phyloP scores from a whole-genome alignment of 2,329 filamentous ascomycete species.

The Pseudogymnoascus sp. region DNA sequence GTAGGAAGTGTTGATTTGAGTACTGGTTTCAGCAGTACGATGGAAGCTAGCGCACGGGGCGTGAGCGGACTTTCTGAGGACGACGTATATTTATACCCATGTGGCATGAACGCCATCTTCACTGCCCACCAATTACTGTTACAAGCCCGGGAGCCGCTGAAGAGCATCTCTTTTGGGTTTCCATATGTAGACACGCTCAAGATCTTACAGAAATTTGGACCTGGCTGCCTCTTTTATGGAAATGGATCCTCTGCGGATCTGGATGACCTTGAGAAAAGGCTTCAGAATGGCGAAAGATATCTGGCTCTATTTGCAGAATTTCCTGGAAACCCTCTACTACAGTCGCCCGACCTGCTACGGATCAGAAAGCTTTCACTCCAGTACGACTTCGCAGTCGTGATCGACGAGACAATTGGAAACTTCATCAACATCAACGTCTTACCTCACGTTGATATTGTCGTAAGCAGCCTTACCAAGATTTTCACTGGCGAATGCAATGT shows the following conservation, averaged over 20 bases:
- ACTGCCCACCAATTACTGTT: conserved; percentile 72
- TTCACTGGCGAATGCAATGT: conserved; percentile 98
- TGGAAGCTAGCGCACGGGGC: conserved; percentile 42
- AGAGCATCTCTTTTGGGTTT: conserved; percentile 92
- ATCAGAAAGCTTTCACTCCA: conserved; percentile 71
- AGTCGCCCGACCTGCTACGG: conserved; percentile 73
- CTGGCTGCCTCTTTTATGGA: conserved; percentile 82
- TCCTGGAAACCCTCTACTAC: conserved; percentile 82
- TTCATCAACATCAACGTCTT: conserved; percentile 94
- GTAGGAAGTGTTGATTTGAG: conserved; percentile 61
- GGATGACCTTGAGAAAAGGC: conserved; percentile 68
- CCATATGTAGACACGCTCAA: conserved; percentile 96
- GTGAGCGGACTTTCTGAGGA: conserved; percentile 64
- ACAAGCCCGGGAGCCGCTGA: conserved; percentile 51
- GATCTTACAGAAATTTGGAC: conserved; percentile 87
- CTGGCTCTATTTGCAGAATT: conserved; percentile 90
- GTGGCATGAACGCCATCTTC: conserved; percentile 94
- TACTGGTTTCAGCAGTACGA: conserved; percentile 44
- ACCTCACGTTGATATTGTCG: conserved; percentile 80
- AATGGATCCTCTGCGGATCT: conserved; percentile 68
- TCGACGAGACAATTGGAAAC: conserved; percentile 95
- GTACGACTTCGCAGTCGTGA: conserved; percentile 81
- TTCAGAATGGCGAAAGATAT: conserved; percentile 65
- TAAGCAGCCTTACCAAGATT: conserved; percentile 91
- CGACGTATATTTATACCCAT: conserved; percentile 82